Conservation (phyloP, 1,284 basidiomycete species). For the Apiotrichum porosum region DNA sequence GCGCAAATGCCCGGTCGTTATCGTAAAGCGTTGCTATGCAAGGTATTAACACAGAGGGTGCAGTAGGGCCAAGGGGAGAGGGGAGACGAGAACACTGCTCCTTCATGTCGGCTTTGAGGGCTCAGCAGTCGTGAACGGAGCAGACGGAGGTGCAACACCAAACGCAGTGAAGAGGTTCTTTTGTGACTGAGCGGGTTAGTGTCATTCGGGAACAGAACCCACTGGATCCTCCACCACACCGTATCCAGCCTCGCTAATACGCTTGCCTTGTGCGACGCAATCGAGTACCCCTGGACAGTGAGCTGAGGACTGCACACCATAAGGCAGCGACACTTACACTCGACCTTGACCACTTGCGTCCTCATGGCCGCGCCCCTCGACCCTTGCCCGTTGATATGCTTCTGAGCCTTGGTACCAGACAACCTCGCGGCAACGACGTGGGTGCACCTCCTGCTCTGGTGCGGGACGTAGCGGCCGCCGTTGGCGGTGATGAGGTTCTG, state of each 20-base stretch:
- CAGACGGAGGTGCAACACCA: slow-evolving; percentile 20
- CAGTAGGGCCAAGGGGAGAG: too few species aligned
- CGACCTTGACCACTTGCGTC: slow-evolving; percentile 40
- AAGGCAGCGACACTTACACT: slow-evolving; percentile 35
- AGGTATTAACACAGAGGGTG: too few species aligned
- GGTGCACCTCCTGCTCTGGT: slow-evolving; percentile 37
- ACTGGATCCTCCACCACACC: slow-evolving; percentile 43
- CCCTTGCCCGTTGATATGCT: slow-evolving; percentile 45
- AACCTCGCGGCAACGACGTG: slow-evolving; percentile 46
- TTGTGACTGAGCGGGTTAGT: slow-evolving; percentile 16
- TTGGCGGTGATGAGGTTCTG: slow-evolving; percentile 46
- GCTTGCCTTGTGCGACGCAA: slow-evolving; percentile 34
- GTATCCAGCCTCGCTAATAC: slow-evolving; percentile 43
- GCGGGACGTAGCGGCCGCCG: slow-evolving; percentile 39
- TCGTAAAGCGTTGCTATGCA: too few species aligned
- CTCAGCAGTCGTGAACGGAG: too few species aligned
- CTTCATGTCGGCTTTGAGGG: too few species aligned
- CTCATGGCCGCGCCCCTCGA: slow-evolving; percentile 29
- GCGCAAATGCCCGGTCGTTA: too few species aligned
- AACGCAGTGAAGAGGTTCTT: slow-evolving; percentile 33
- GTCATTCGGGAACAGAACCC: slow-evolving; percentile 10
- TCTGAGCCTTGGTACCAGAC: slow-evolving; percentile 44
- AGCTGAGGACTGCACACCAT: not conserved
- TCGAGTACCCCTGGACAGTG: slow-evolving; percentile 41
- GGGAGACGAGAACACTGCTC: too few species aligned